phyloP scores from a whole-genome alignment of 805 yeast species.

The Starmerella ratchasimensis region DNA sequence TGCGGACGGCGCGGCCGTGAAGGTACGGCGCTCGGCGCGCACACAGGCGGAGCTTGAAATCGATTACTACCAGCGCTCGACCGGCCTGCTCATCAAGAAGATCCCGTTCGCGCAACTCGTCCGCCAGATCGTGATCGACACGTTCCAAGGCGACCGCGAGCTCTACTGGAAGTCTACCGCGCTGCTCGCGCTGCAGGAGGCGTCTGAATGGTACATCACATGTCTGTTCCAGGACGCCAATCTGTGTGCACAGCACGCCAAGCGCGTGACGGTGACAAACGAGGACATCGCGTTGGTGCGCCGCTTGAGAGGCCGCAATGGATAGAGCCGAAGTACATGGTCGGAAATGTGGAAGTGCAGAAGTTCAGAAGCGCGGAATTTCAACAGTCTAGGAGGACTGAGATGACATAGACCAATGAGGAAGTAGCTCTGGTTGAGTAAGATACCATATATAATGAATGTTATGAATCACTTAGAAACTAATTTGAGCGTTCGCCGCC shows the following conservation, averaged over 20 bases:
- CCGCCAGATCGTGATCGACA: constrained; percentile 89
- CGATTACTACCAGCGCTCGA: constrained; percentile 93
- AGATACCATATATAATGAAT: too few relatives aligned
- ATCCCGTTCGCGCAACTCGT: constrained; percentile 96
- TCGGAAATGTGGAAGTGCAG: too few relatives aligned
- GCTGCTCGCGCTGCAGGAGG: constrained; percentile 94
- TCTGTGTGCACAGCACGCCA: constrained; percentile 97
- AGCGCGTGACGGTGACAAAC: constrained; percentile 97
- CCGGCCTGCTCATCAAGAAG: constrained; percentile 89
- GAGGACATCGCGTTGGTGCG: constrained; percentile 96
- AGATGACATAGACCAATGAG: too few relatives aligned
- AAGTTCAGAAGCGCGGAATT: too few relatives aligned
- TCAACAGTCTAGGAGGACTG: too few relatives aligned
- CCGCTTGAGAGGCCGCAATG: too few relatives aligned
- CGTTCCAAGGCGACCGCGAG: constrained; percentile 42
- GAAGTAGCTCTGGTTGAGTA: too few relatives aligned
- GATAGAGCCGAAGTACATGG: too few relatives aligned
- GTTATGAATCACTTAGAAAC: too few relatives aligned
- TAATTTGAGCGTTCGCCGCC: not conserved
- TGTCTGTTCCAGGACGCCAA: constrained; percentile 95
- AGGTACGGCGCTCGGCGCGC: constrained; percentile 1
- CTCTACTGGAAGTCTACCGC: constrained; percentile 96
- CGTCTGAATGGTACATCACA: constrained; percentile 95
- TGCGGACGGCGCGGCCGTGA: not conserved
- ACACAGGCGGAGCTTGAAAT: constrained; percentile 75